Evolutionary conservation across 2,329 filamentous ascomycete species (phyloP).

Genomic region (Penicillium crustosum): DNA sequence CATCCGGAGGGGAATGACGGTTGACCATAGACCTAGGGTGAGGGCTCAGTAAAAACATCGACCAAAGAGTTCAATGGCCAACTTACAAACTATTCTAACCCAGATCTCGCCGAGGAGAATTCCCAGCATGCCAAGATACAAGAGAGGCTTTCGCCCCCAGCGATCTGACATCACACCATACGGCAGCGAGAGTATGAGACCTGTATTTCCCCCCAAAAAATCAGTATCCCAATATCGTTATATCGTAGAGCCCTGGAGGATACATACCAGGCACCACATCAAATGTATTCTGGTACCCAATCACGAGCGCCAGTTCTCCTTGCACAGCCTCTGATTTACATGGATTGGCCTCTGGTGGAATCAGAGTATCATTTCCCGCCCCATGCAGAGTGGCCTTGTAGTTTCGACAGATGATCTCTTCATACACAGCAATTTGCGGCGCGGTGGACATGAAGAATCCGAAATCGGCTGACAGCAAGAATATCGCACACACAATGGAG

Average conservation of each 20-base stretch:
- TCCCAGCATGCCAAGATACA: slow-evolving; percentile 25
- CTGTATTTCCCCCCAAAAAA: slow-evolving; percentile 7
- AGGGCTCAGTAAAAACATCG: neutral
- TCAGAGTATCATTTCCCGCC: neutral
- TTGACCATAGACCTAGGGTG: slow-evolving; percentile 19
- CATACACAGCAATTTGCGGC: slow-evolving; percentile 30
- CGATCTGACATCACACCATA: slow-evolving; percentile 33
- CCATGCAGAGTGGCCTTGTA: slow-evolving; percentile 15
- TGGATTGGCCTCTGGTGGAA: slow-evolving; percentile 5
- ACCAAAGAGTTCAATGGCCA: neutral
- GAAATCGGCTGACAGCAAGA: slow-evolving; percentile 24
- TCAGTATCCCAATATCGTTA: neutral
- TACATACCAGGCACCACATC: slow-evolving; percentile 25
- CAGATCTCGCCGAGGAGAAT: slow-evolving; percentile 26
- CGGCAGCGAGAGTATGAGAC: slow-evolving; percentile 30
- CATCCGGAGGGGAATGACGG: slow-evolving; percentile 27
- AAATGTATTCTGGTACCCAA: slow-evolving; percentile 31
- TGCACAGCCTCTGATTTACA: slow-evolving; percentile 36
- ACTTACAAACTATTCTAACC: slow-evolving; percentile 31
- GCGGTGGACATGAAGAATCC: slow-evolving; percentile 24
- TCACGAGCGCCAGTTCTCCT: slow-evolving; percentile 31
- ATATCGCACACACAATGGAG: slow-evolving; percentile 14
- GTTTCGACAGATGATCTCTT: slow-evolving; percentile 30
- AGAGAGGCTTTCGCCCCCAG: slow-evolving; percentile 29
- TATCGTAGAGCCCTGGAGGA: neutral